These are phyloP conservation scores for Myxozyma kluyveri DNA, from an alignment of 805 yeast genomes.

Conservation along the genomic window DNA sequence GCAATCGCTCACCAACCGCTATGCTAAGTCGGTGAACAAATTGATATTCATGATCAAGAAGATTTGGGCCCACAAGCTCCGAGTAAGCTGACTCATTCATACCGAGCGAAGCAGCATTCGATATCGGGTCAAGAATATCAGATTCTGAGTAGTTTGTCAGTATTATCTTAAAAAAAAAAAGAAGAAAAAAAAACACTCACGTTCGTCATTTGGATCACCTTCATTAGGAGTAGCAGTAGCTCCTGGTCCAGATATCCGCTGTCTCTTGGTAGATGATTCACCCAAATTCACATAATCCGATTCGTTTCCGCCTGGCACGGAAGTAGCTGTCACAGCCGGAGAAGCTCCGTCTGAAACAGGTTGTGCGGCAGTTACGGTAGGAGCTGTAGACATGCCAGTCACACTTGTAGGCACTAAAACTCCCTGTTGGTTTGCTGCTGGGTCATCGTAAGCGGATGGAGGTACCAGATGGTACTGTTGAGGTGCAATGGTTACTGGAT, in stretches of 20 bases:
- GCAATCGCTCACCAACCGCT: conserved; percentile 18
- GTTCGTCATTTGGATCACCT: conserved; percentile 12
- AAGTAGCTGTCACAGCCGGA: no score
- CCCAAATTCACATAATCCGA: neutral
- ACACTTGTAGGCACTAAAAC: neutral
- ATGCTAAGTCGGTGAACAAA: conserved; percentile 25
- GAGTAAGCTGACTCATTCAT: conserved; percentile 33
- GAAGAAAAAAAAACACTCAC: conserved; percentile 2
- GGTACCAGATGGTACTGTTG: neutral
- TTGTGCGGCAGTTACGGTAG: no score
- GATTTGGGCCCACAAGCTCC: conserved; percentile 30
- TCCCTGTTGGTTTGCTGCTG: neutral
- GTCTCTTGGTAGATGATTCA: conserved; percentile 6
- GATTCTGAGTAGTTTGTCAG: conserved; percentile 6
- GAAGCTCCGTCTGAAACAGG: no score
- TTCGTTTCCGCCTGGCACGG: no score
- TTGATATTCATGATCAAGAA: conserved; percentile 28
- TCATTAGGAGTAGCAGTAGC: neutral
- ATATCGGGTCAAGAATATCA: conserved; percentile 21
- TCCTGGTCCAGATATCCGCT: neutral
- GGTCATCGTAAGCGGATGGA: neutral
- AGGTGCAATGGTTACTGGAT: neutral
- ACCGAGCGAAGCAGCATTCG: conserved; percentile 30
- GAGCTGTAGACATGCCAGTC: no score
- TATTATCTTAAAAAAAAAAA: neutral